phyloP scores from a whole-genome alignment of 495 filamentous ascomycete species.

The Melanomma pulvis-pyrius region DNA sequence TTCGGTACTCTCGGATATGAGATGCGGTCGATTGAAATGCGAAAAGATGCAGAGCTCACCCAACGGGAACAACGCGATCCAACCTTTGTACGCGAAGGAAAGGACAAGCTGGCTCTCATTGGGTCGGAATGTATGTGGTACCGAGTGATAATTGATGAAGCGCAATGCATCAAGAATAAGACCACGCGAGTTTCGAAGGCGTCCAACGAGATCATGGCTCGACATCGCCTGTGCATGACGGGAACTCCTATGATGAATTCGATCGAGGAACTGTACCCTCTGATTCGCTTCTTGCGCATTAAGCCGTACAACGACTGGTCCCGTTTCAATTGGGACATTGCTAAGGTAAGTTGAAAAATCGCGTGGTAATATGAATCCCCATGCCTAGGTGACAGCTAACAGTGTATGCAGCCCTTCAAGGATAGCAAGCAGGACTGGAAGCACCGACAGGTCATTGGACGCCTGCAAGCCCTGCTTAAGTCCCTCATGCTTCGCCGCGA shows the following conservation, averaged over 20 bases:
- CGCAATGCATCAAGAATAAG: slow-evolving; percentile 91
- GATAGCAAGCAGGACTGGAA: slow-evolving; percentile 33
- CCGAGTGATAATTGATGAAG: slow-evolving; percentile 83
- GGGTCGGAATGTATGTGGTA: slow-evolving; percentile 71
- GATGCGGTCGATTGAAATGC: slow-evolving; percentile 58
- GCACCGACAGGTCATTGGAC: slow-evolving; percentile 53
- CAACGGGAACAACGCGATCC: slow-evolving; percentile 25
- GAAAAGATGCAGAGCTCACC: slow-evolving; percentile 45
- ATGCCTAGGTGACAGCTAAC: slow-evolving; percentile 39
- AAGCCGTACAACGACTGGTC: slow-evolving; percentile 71
- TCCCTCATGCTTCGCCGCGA: slow-evolving; percentile 84
- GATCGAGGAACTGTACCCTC: slow-evolving; percentile 77
- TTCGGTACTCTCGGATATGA: slow-evolving; percentile 80
- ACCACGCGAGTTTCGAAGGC: slow-evolving; percentile 67
- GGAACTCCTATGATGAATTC: slow-evolving; percentile 96
- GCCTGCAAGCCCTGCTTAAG: slow-evolving; percentile 79
- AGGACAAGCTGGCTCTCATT: slow-evolving; percentile 59
- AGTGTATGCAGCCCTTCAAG: slow-evolving; percentile 47
- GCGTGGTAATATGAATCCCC: no score
- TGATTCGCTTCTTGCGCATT: slow-evolving; percentile 81
- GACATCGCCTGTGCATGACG: slow-evolving; percentile 80
- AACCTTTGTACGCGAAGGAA: slow-evolving; percentile 35
- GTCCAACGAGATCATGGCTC: slow-evolving; percentile 62
- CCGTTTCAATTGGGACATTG: slow-evolving; percentile 59
- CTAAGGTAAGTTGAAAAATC: slow-evolving; percentile 26